Evolutionary conservation across 345 rosid genomes (phyloP).

Genomic region (Hypericum perforatum): DNA sequence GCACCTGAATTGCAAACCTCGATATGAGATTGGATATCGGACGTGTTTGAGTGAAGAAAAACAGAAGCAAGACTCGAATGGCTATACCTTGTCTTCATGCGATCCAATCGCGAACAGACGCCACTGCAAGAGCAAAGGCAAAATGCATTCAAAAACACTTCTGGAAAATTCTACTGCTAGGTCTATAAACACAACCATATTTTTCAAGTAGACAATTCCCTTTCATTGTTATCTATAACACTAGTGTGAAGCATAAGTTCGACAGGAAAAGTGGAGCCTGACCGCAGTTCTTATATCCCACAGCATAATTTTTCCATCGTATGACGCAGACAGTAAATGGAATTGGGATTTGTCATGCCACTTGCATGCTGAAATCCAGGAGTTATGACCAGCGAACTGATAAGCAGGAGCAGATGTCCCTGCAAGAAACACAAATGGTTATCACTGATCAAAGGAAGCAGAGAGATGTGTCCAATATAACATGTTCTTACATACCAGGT

Average conservation of each 20-base stretch:
- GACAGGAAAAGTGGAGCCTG: slow-evolving; percentile 14
- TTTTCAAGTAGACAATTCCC: not conserved
- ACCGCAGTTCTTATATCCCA: slow-evolving; percentile 99
- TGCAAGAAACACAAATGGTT: slow-evolving; percentile 18
- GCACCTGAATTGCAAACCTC: slow-evolving; percentile 39
- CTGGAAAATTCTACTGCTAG: no score
- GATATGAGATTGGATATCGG: not conserved
- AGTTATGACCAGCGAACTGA: slow-evolving; percentile 72
- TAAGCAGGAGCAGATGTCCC: slow-evolving; percentile 84
- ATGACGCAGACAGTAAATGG: slow-evolving; percentile 88
- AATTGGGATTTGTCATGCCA: slow-evolving; percentile 79
- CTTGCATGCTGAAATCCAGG: slow-evolving; percentile 94
- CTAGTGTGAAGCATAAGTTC: not conserved
- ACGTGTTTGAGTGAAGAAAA: not conserved
- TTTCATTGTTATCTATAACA: slow-evolving; percentile 6
- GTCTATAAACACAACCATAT: not conserved
- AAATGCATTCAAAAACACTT: no score
- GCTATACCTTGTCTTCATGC: slow-evolving; percentile 70
- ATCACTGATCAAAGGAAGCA: not conserved
- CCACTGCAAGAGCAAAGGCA: slow-evolving; percentile 61
- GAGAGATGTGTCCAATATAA: not conserved
- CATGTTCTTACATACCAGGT: slow-evolving; percentile 47
- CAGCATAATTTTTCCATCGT: slow-evolving; percentile 95
- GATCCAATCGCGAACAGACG: slow-evolving; percentile 68
- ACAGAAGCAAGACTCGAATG: slow-evolving; percentile 2